phyloP scores from a whole-genome alignment of 805 yeast genomes.

The Cyberlindnera petersonii region DNA sequence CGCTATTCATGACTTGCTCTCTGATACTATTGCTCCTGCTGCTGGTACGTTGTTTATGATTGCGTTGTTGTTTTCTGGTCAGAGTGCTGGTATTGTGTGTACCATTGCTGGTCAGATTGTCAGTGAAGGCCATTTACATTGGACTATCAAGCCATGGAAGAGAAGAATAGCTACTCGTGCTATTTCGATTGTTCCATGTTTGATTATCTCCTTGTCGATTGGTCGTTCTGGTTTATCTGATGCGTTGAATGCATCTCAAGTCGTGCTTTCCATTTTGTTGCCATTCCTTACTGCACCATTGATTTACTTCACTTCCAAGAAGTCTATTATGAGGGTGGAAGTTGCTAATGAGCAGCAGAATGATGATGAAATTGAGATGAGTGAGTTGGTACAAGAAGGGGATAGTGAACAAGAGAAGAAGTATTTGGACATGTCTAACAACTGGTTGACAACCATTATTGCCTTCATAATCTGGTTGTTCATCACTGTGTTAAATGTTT shows the following conservation, averaged over 20 bases:
- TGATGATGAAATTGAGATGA: constrained; percentile 4
- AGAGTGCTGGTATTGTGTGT: constrained; percentile 88
- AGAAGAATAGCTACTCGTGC: constrained; percentile 74
- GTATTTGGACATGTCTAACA: constrained; percentile 54
- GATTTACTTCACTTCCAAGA: constrained; percentile 72
- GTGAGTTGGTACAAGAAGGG: constrained; percentile 10
- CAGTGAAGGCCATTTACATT: constrained; percentile 81
- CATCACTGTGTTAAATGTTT: constrained; percentile 67
- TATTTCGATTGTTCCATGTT: constrained; percentile 78
- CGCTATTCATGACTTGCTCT: constrained; percentile 65
- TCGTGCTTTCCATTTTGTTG: constrained; percentile 71
- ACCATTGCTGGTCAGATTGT: constrained; percentile 93
- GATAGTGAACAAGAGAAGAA: constrained; percentile 7
- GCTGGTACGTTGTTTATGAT: constrained; percentile 84
- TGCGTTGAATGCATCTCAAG: constrained; percentile 84
- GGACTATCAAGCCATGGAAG: constrained; percentile 78
- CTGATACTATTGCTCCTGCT: constrained; percentile 57
- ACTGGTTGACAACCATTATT: constrained; percentile 48
- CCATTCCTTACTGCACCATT: constrained; percentile 86
- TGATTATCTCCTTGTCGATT: constrained; percentile 62
- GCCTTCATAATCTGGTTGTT: constrained; percentile 66
- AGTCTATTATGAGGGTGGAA: constrained; percentile 62
- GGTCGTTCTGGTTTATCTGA: constrained; percentile 69
- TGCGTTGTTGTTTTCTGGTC: constrained; percentile 81
- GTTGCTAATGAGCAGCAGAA: constrained; percentile 21